These are phyloP conservation scores for Talaromyces sp. DNA, from an alignment of 2,329 filamentous ascomycete species.

Conservation along the genomic window DNA sequence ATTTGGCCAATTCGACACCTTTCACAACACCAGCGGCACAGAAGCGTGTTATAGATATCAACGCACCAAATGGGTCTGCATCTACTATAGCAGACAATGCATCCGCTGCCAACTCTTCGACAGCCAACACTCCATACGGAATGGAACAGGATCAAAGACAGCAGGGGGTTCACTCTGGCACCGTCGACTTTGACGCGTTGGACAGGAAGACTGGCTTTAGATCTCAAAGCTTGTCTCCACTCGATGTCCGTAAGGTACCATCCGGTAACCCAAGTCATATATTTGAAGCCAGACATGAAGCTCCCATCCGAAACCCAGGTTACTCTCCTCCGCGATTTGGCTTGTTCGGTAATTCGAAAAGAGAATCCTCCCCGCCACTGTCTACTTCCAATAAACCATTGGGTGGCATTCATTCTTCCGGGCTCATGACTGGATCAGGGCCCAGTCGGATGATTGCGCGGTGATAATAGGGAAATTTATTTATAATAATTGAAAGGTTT, in stretches of 20 bases:
- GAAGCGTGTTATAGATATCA: conserved; percentile 41
- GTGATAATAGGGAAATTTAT: conserved; percentile 19
- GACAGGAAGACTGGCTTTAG: conserved; percentile 35
- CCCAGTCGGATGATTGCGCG: conserved; percentile 31
- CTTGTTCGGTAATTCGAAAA: conserved; percentile 32
- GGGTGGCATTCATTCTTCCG: conserved; percentile 32
- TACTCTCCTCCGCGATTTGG: conserved; percentile 37
- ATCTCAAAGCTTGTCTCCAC: conserved; percentile 37
- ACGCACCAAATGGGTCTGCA: conserved; percentile 44
- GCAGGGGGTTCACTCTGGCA: conserved; percentile 24
- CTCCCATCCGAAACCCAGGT: conserved; percentile 27
- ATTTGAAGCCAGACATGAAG: conserved; percentile 28
- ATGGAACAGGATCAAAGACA: conserved; percentile 33
- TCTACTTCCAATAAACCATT: conserved; percentile 26
- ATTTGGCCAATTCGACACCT: conserved; percentile 27
- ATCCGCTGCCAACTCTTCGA: conserved; percentile 41
- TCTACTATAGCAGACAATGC: conserved; percentile 46
- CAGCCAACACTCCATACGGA: conserved; percentile 43
- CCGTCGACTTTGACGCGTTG: conserved; percentile 31
- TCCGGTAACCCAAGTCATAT: conserved; percentile 24
- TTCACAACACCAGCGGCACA: conserved; percentile 44
- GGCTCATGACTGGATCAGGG: conserved; percentile 23
- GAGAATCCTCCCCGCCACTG: conserved; percentile 31
- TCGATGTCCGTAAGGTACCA: conserved; percentile 39
- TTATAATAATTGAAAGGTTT: background rate